Conservation (phyloP, 352 stramenopile genomes). For the Globisporangium echinulatum region DNA sequence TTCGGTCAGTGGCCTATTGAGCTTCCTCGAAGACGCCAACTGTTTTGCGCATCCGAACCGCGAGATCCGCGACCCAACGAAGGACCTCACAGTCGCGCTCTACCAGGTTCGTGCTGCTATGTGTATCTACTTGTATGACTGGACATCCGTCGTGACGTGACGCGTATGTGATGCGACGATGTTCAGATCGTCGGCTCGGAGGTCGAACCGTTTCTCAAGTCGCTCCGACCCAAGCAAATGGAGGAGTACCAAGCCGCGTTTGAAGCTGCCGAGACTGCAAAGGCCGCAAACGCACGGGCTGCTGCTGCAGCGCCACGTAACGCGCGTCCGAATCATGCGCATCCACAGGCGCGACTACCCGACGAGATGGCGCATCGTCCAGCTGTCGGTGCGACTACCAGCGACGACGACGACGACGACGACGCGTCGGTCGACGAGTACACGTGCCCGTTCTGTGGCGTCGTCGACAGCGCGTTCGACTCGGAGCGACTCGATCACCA, state of each 20-base stretch:
- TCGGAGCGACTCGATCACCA: constrained; percentile 88
- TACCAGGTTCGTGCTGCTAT: constrained; percentile 33
- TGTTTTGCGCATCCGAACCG: constrained; percentile 83
- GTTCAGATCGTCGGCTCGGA: constrained; percentile 41
- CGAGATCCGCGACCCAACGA: constrained; percentile 85
- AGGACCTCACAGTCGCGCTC: constrained; percentile 79
- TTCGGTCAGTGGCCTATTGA: constrained; percentile 58
- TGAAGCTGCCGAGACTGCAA: constrained; percentile 45
- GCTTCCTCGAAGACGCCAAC: constrained; percentile 77
- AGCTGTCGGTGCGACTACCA: constrained; percentile 14
- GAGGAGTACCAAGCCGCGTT: constrained; percentile 90
- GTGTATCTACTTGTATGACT: background rate
- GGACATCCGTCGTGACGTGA: too few relatives aligned
- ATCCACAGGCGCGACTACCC: constrained; percentile 11
- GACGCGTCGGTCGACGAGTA: constrained; percentile 75
- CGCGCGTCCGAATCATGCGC: constrained; percentile 1
- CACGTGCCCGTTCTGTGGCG: constrained; percentile 90
- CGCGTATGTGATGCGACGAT: background rate
- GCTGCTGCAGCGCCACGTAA: constrained; percentile 4
- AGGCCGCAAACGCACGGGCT: constrained; percentile 19
- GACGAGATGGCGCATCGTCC: constrained; percentile 24
- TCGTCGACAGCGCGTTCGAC: constrained; percentile 84
- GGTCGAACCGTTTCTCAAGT: constrained; percentile 74
- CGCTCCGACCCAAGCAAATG: constrained; percentile 83
- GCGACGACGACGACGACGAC: constrained; percentile 42